phyloP scores from a whole-genome alignment of 257 asterid species.

The Ballota nigra region DNA sequence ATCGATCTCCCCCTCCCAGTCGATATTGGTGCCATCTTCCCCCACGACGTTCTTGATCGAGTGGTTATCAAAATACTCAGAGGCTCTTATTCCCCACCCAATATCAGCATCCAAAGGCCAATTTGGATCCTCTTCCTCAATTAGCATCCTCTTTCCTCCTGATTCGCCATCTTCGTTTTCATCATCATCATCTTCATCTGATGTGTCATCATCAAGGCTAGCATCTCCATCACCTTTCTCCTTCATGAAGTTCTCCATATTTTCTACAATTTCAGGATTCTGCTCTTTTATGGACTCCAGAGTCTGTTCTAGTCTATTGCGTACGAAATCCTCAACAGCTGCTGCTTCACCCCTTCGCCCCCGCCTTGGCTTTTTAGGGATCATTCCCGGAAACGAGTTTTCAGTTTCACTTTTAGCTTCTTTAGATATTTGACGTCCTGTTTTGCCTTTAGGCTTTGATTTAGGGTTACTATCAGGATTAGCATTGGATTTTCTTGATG shows the following conservation, averaged over 20 bases:
- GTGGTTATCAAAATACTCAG: constrained; percentile 86
- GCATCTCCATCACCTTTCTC: constrained; percentile 36
- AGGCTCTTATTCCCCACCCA: constrained; percentile 96
- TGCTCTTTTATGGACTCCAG: constrained; percentile 65
- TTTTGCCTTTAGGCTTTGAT: constrained; percentile 31
- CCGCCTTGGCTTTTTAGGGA: constrained; percentile 76
- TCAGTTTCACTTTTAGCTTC: constrained; percentile 29
- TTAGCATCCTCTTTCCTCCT: constrained; percentile 43
- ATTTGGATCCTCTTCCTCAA: constrained; percentile 83
- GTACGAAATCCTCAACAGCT: constrained; percentile 89
- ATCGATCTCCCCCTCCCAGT: constrained; percentile 95
- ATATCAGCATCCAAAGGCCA: constrained; percentile 98
- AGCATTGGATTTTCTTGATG: constrained; percentile 31
- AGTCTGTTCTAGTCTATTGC: constrained; percentile 53
- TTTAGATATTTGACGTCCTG: constrained; percentile 26
- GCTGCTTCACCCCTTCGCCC: constrained; percentile 90
- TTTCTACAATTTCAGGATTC: constrained; percentile 60
- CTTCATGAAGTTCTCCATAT: constrained; percentile 61
- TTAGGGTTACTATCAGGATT: constrained; percentile 27
- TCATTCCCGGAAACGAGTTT: constrained; percentile 46
- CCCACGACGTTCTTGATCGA: constrained; percentile 69
- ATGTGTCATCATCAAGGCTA: constrained; percentile 31
- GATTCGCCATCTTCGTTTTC: constrained; percentile 28
- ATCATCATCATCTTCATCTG: constrained; percentile 37
- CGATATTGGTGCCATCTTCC: constrained; percentile 74